A percentile compares a stretch with the other conserved stretches of the same genome.
Conservation (phyloP, 768 basidiomycete species). For the Hebeloma cylindrosporum region DNA sequence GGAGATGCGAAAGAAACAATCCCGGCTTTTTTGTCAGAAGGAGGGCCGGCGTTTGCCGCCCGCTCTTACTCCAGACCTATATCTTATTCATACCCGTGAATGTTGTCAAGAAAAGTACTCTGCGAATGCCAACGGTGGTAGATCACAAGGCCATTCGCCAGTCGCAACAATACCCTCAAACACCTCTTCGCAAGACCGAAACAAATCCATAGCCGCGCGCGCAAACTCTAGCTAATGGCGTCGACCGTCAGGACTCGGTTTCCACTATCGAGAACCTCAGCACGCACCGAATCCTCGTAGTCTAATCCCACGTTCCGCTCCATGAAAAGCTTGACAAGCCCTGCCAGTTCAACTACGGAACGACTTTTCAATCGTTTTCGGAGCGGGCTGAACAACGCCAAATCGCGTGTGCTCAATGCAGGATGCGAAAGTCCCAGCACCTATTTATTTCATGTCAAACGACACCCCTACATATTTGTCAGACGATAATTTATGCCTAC, state of each 20-base stretch:
- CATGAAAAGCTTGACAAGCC: constrained; percentile 47
- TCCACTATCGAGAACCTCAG: neutral
- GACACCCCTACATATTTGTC: neutral
- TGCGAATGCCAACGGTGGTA: constrained; percentile 36
- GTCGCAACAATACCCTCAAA: constrained; percentile 46
- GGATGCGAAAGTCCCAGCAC: constrained; percentile 53
- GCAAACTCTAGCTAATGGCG: constrained; percentile 47
- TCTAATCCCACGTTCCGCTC: constrained; percentile 41
- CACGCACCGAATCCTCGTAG: constrained; percentile 48
- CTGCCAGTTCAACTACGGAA: constrained; percentile 37
- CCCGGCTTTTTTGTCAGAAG: constrained; percentile 4
- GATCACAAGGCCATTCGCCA: constrained; percentile 53
- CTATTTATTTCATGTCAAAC: constrained; percentile 26
- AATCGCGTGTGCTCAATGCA: constrained; percentile 52
- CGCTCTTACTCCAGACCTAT: neutral
- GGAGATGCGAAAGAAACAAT: neutral
- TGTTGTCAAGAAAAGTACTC: constrained; percentile 33
- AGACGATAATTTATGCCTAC: constrained; percentile 29
- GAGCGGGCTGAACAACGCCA: constrained; percentile 52
- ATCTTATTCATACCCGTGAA: no score
- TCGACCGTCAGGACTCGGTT: constrained; percentile 8
- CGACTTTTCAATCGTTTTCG: constrained; percentile 41
- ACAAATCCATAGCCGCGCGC: constrained; percentile 51
- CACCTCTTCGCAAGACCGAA: constrained; percentile 47
- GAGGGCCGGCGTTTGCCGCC: constrained; percentile 21